Conservation (phyloP, 2,329 filamentous ascomycete species). For the Fusarium sp. region DNA sequence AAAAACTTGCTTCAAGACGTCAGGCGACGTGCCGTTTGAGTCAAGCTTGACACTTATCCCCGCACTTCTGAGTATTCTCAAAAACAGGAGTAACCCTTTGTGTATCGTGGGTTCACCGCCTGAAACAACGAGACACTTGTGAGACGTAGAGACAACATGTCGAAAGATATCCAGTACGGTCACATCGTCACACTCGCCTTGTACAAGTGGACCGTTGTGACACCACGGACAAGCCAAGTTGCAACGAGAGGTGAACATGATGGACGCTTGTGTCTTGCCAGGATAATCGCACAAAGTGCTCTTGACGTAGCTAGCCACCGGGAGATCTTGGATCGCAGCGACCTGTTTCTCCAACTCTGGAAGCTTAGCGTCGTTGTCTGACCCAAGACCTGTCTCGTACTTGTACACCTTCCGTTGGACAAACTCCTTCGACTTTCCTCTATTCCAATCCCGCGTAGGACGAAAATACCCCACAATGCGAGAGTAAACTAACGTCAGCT, state of each 20-base stretch:
- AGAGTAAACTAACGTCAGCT: conserved; percentile 35
- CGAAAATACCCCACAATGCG: conserved; percentile 41
- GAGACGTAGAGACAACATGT: conserved; percentile 27
- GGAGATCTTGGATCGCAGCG: conserved; percentile 18
- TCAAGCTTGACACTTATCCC: conserved; percentile 36
- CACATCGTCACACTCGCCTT: conserved; percentile 29
- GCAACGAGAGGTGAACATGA: conserved; percentile 42
- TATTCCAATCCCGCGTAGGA: conserved; percentile 40
- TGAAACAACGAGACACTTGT: conserved; percentile 39
- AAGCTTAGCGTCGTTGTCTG: background rate
- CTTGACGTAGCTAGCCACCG: conserved; percentile 38
- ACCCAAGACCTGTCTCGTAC: background rate
- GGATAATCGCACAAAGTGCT: conserved; percentile 40
- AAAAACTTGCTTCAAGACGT: conserved; percentile 5
- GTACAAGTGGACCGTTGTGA: conserved; percentile 38
- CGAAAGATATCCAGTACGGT: conserved; percentile 29
- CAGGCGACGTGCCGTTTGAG: conserved; percentile 33
- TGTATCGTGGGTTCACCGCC: conserved; percentile 42
- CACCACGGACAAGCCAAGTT: conserved; percentile 42
- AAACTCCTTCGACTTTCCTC: conserved; percentile 39
- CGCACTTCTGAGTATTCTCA: conserved; percentile 27
- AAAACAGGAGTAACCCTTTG: conserved; percentile 34
- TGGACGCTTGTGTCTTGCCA: conserved; percentile 38
- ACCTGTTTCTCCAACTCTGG: conserved; percentile 21
- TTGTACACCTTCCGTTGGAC: conserved; percentile 28